Evolutionary conservation across 176 grass and related monocot species (phyloP), one percentile per base, ranked within the genome.

Genomic region (Aegilops sharonensis): DNA sequence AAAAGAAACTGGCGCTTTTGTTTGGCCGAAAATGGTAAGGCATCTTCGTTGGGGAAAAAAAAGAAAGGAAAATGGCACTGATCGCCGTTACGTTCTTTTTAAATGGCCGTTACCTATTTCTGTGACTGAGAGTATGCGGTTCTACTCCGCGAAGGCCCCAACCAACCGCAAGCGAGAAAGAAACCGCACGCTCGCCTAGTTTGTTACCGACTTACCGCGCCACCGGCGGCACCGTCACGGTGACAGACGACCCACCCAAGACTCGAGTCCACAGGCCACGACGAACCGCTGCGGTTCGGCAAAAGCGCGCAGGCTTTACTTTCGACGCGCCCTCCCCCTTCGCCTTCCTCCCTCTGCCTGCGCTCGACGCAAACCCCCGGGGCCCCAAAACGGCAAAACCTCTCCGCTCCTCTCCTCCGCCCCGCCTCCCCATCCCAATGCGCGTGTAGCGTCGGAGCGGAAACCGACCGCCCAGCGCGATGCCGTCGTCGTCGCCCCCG

Each of bases 341-440:
- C 29, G 11, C 48, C 15, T 42, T 37, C 83, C 43, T 12, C 71
- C 5, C 1, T 9, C 40, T 6, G n/a, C 63, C 11, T 12, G 8
- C 76, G 32, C 48, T 24, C 21, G 2, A 3, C 56, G 18, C 81
- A 34, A 77, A 84, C 23, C 42, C 80, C 18, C 31, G 48, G 47
- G 15, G 43, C 63, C 31, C 79, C 48, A 36, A 71, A 67, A 59
- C 56, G 56, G 56, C 56, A 73, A 73, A 77, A 77, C 74, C 74
- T 77, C 74, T 56, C 71, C 78, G 14, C 10, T 24, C 78, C 29
- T 11, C 87, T 24, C 13, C 71, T 25, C 40, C 3, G 42, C 59
- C 64, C 43, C 43, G 43, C 45, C 45, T 47, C 54, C 40, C 40
- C 11, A 45, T 11, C 78, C 72, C 50, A 91, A 91, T 91, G 90